Conservation (phyloP, 1,284 basidiomycete species). For the Rhodofomes roseus region DNA sequence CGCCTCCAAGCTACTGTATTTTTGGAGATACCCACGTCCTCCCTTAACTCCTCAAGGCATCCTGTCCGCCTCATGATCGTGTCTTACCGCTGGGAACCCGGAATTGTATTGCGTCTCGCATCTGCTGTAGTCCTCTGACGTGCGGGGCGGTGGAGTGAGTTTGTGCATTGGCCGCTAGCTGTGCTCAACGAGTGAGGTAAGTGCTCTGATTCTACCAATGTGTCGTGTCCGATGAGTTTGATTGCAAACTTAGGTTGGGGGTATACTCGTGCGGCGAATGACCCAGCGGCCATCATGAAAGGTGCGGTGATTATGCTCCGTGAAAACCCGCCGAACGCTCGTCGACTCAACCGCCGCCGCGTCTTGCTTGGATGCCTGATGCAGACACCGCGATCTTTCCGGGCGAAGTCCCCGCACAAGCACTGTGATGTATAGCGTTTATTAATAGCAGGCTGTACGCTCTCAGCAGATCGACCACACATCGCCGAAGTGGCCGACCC, state of each 20-base stretch:
- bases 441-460: neutral
- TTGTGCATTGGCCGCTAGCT: neutral
- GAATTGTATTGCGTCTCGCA: neutral
- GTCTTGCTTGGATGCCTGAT: neutral
- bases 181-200: neutral
- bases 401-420: neutral
- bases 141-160: neutral
- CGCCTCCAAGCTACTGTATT: conserved; percentile 16
- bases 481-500: neutral
- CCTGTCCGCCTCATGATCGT: conserved; percentile 1
- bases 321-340: neutral
- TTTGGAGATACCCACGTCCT: conserved; percentile 20
- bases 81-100: neutral
- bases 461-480: neutral
- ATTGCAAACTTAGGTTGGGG: neutral
- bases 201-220: neutral
- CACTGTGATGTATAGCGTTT: neutral
- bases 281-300: neutral
- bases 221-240: neutral
- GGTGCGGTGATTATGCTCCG: neutral
- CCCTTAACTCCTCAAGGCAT: conserved; percentile 1
- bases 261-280: neutral
- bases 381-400: neutral
- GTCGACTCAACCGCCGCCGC: neutral
- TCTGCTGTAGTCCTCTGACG: neutral